phyloP scores from a whole-genome alignment of 2,329 filamentous ascomycete genomes.

The Epichloe gansuensis region DNA sequence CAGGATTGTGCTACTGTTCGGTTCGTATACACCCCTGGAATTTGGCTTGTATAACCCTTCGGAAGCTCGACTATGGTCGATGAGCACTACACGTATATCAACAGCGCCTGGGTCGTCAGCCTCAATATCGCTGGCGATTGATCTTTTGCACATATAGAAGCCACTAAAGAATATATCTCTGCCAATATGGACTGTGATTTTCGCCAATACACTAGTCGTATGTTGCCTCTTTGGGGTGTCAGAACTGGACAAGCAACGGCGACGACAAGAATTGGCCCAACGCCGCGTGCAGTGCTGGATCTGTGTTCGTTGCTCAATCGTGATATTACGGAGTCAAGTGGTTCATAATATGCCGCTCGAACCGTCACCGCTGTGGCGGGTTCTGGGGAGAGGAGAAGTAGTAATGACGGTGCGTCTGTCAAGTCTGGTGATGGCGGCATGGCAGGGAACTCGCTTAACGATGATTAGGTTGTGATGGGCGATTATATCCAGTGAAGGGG shows the following conservation, averaged over 20 bases:
- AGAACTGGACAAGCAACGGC: conserved; percentile 54
- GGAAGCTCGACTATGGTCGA: conserved; percentile 43
- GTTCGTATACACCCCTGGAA: conserved; percentile 24
- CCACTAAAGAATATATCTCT: conserved; percentile 66
- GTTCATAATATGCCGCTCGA: conserved; percentile 46
- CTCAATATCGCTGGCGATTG: conserved; percentile 45
- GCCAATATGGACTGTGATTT: conserved; percentile 64
- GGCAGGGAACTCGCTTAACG: background rate
- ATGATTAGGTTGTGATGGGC: background rate
- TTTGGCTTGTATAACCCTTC: conserved; percentile 20
- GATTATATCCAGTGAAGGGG: conserved; percentile 13
- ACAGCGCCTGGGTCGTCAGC: conserved; percentile 52
- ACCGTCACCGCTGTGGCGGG: conserved; percentile 40
- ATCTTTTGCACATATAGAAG: conserved; percentile 53
- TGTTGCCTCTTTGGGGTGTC: conserved; percentile 27
- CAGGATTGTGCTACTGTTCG: conserved; percentile 34
- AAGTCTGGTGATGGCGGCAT: background rate
- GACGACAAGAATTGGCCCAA: conserved; percentile 31
- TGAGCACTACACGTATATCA: conserved; percentile 61
- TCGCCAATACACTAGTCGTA: conserved; percentile 43
- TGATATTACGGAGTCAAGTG: conserved; percentile 42
- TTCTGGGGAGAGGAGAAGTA: conserved; percentile 51
- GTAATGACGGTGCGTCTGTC: conserved; percentile 28
- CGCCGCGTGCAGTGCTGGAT: conserved; percentile 19
- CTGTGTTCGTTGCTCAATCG: conserved; percentile 26